Percentiles rank a stretch among this genome's conserved stretches.
Evolutionary conservation across 495 filamentous ascomycete genomes (phyloP).

Genomic region (Aspergillus funiculosus): DNA sequence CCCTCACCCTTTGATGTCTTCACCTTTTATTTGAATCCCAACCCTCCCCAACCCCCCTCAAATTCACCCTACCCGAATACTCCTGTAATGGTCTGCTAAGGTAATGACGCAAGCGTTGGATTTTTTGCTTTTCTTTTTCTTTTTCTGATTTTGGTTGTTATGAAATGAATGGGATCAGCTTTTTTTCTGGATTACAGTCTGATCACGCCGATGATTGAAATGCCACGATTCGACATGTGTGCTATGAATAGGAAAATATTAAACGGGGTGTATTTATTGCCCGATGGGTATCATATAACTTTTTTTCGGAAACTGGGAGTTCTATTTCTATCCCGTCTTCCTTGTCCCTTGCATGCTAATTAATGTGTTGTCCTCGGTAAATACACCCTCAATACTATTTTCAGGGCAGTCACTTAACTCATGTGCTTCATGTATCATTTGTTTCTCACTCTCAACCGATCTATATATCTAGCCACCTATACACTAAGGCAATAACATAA

Average conservation of each 20-base stretch:
- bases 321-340: too few species aligned
- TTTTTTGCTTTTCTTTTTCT: neutral
- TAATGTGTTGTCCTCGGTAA: neutral
- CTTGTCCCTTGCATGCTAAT: too few species aligned
- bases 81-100: slow-evolving; percentile 1
- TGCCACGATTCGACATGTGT: neutral
- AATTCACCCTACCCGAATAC: neutral
- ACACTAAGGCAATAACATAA: too few species aligned
- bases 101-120: slow-evolving; percentile 5
- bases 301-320: too few species aligned
- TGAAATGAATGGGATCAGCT: slow-evolving; percentile 4
- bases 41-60: neutral
- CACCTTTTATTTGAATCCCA: neutral
- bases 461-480: too few species aligned
- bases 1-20: neutral
- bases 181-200: neutral
- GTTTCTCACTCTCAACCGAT: too few species aligned
- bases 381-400: too few species aligned
- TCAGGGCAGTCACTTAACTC: neutral
- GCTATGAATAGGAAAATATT: neutral
- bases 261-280: neutral
- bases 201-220: neutral
- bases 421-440: neutral
- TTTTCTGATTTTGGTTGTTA: neutral
- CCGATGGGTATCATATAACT: neutral